These are phyloP conservation scores for Myxozyma lipomycoides DNA, from an alignment of 805 yeast genomes.

Conservation along the genomic window DNA sequence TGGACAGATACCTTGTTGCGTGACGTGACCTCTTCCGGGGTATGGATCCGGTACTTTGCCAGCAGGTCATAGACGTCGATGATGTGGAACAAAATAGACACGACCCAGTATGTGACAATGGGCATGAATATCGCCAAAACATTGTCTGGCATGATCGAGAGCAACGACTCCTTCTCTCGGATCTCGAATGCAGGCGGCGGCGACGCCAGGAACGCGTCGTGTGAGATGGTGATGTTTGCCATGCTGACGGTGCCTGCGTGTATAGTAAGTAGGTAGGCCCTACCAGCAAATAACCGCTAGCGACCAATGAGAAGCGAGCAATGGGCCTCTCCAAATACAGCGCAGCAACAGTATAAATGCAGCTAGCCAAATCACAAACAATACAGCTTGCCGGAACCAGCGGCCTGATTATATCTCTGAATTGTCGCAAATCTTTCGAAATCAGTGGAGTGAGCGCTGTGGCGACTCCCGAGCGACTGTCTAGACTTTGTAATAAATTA, in stretches of 20 bases:
- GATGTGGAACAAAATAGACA: constrained; percentile 67
- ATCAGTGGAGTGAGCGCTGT: no score
- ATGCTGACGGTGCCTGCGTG: no score
- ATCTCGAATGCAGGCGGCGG: constrained; percentile 27
- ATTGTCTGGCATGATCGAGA: constrained; percentile 67
- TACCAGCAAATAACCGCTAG: neutral
- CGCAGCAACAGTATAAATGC: neutral
- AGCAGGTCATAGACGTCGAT: constrained; percentile 72
- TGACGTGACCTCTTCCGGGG: constrained; percentile 73
- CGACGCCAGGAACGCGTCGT: constrained; percentile 16
- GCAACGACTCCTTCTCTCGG: constrained; percentile 37
- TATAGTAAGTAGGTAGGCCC: neutral
- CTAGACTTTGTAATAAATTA: no score
- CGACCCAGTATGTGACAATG: constrained; percentile 76
- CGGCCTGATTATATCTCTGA: no score
- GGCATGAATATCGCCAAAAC: constrained; percentile 70
- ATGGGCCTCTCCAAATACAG: neutral
- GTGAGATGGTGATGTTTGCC: neutral
- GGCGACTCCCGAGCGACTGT: no score
- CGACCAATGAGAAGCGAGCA: neutral
- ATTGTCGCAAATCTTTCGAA: no score
- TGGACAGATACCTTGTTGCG: constrained; percentile 69
- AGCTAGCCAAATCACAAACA: neutral
- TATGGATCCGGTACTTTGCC: constrained; percentile 83
- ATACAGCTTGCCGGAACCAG: no score